phyloP scores from a whole-genome alignment of 2,329 filamentous ascomycete species.

The Apiospora saccharicola region DNA sequence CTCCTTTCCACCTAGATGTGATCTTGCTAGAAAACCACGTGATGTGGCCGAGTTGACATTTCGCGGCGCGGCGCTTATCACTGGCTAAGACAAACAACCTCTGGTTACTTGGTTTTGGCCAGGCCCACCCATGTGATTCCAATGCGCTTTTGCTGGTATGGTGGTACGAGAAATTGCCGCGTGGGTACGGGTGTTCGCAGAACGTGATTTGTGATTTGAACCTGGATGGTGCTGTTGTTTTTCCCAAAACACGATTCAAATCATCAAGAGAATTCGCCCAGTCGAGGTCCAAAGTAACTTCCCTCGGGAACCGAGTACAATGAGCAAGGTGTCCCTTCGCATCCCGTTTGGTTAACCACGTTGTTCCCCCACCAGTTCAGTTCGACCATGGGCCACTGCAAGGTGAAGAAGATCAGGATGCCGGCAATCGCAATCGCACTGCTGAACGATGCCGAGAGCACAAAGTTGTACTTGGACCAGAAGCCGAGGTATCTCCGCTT shows the following conservation, averaged over 20 bases:
- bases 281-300: conserved; percentile 42
- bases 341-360: conserved; percentile 47
- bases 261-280: conserved; percentile 47
- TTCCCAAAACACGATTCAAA: background rate
- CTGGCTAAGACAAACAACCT: background rate
- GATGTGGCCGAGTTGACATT: background rate
- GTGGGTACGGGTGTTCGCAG: too few species aligned
- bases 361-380: conserved; percentile 58
- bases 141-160: background rate
- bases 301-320: conserved; percentile 43
- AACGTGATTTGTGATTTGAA: too few species aligned
- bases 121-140: background rate
- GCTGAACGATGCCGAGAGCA: conserved; percentile 38
- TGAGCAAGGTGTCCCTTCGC: conserved; percentile 51
- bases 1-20: background rate
- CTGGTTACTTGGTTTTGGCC: background rate
- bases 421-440: conserved; percentile 37
- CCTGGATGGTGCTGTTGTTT: background rate
- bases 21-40: background rate
- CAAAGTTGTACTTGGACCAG: conserved; percentile 41
- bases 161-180: background rate
- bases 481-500: conserved; percentile 36
- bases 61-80: conserved; percentile 8
- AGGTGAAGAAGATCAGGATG: conserved; percentile 39
- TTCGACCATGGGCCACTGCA: conserved; percentile 35